Evolutionary conservation across 441 rosid genomes (phyloP), one percentile per base, ranked within the genome.

Genomic region (Cnidoscolus chayamansa): DNA sequence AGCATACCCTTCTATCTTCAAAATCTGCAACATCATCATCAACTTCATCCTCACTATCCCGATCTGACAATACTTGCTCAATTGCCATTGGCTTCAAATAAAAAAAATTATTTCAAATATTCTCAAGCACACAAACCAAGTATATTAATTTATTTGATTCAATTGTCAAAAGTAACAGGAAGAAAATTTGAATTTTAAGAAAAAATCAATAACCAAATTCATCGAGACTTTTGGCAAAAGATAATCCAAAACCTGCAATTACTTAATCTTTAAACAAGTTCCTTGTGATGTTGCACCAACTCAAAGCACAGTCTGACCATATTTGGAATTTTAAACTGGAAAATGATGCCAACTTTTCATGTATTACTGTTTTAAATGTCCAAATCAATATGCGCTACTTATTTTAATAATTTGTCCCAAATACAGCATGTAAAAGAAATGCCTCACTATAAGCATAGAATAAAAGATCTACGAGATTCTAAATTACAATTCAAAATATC

Each of bases 21-120:
- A 92, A 86, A 82, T 94, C 98, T 30, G 99, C 99, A 76, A 94
- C 98, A 81, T 92, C 99, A 73, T 94, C 99, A 74, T 94, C 99
- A 47, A 92, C 97, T 83, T 94, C 99, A 76, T 94, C 99, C 84
- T 94, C 98, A 66, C 98, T 94, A 72, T 94, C 99, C 74, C 88
- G 85, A 78, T 92, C 98, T 1, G 97, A 90, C 79, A 86, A 78
- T 68, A 92, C 97, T 86, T 94, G 99, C 78, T 89, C 99, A 72
- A 84, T 66, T 30, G 80, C 92, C 99, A 94, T 94, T 74, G 96
- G 92, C 98, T 94, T 79, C 76, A 72, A 67, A 60, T 51, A 56
- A 84, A 11, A 65, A 20, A 71, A 65, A 45, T 16, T 13, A 31
- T 48, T 43, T 65, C 57, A 65, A 62, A 70, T n/a, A 70, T 72